Conservation (phyloP, 345 rosid species). For the Hypericum perforatum region DNA sequence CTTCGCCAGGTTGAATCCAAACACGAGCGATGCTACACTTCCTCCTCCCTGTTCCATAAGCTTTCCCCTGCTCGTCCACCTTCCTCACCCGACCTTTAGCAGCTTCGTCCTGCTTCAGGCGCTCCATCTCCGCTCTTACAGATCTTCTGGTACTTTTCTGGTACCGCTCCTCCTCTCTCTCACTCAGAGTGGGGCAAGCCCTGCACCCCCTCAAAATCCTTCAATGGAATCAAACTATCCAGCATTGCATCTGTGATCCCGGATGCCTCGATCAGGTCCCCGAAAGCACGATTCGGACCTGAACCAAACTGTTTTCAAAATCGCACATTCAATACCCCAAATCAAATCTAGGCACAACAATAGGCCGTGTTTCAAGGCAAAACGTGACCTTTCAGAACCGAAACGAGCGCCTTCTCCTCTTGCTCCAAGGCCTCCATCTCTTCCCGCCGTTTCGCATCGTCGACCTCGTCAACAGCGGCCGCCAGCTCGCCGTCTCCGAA, state of each 20-base stretch:
- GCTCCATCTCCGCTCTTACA: conserved; percentile 62
- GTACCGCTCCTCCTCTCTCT: conserved; percentile 29
- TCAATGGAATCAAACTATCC: conserved; percentile 79
- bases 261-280: conserved; percentile 83
- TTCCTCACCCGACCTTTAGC: conserved; percentile 77
- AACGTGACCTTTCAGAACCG: conserved; percentile 45
- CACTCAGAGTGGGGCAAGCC: conserved; percentile 78
- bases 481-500: no score
- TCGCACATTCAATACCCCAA: no score
- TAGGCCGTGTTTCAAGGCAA: no score
- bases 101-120: conserved; percentile 50
- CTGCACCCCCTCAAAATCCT: conserved; percentile 52
- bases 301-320: conserved; percentile 6
- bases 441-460: conserved; percentile 5
- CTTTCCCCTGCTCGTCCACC: conserved; percentile 82
- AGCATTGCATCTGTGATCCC: conserved; percentile 93
- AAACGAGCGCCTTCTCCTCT: conserved; percentile 55
- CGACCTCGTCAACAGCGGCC: no score
- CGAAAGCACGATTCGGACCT: conserved; percentile 92
- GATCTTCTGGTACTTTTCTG: no score
- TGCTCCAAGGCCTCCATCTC: conserved; percentile 33
- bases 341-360: no score
- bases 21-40: conserved; percentile 90
- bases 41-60: conserved; percentile 96
- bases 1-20: conserved; percentile 87